phyloP scores from a whole-genome alignment of 805 yeast genomes.

The Barnettozyma sucrosica region DNA sequence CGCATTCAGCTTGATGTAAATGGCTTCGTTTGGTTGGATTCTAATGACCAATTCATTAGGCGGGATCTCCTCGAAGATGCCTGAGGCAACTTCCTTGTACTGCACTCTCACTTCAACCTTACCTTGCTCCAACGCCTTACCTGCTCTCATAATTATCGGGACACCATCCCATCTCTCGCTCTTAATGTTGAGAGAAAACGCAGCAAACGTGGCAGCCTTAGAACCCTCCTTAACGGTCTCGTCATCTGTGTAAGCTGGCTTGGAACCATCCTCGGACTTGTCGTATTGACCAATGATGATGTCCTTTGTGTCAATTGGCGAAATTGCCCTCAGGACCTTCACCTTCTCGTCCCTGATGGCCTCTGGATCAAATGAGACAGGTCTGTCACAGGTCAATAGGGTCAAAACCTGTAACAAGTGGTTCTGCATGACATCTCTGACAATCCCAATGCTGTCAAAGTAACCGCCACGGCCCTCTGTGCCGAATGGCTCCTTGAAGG shows the following conservation, averaged over 20 bases:
- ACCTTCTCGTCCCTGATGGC: slow-evolving; percentile 95
- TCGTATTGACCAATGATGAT: slow-evolving; percentile 84
- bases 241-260: slow-evolving; percentile 91
- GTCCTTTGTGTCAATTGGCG: slow-evolving; percentile 57
- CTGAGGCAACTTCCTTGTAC: slow-evolving; percentile 79
- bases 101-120: slow-evolving; percentile 95
- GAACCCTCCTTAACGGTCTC: slow-evolving; percentile 79
- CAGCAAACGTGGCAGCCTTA: slow-evolving; percentile 90
- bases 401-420: slow-evolving; percentile 92
- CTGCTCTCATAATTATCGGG: slow-evolving; percentile 92
- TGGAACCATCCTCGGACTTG: slow-evolving; percentile 76
- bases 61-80: slow-evolving; percentile 74
- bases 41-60: slow-evolving; percentile 92
- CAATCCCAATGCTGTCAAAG: slow-evolving; percentile 90
- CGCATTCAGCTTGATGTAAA: slow-evolving; percentile 87
- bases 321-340: slow-evolving; percentile 78
- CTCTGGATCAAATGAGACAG: slow-evolving; percentile 86
- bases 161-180: slow-evolving; percentile 99
- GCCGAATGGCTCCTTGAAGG: slow-evolving; percentile 97
- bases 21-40: slow-evolving; percentile 92
- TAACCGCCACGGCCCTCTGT: slow-evolving; percentile 99
- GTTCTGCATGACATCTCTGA: slow-evolving; percentile 98
- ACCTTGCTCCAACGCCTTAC: slow-evolving; percentile 92
- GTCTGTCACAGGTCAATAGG: slow-evolving; percentile 91
- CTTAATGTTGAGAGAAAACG: slow-evolving; percentile 66